These are phyloP conservation scores for Farysia itapuensis DNA, from an alignment of 1,284 basidiomycete genomes.

Conservation along the genomic window DNA sequence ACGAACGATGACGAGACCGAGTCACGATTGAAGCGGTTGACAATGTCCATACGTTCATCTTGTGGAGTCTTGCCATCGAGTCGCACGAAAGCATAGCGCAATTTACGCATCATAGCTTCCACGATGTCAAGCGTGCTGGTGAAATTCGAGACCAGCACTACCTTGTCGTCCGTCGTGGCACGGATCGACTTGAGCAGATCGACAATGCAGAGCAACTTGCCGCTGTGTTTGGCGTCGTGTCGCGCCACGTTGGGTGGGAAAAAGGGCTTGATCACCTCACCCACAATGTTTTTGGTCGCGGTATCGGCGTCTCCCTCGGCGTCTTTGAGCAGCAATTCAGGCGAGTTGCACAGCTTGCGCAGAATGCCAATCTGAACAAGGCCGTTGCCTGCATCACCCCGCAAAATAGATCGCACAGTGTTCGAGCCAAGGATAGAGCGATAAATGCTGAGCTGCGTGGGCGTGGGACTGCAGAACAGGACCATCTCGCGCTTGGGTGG, in stretches of 20 bases:
- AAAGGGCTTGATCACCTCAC: slow-evolving; percentile 13
- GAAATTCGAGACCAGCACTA: slow-evolving; percentile 59
- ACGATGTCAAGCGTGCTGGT: slow-evolving; percentile 84
- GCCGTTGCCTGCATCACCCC: slow-evolving; percentile 37
- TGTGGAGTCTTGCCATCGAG: slow-evolving; percentile 71
- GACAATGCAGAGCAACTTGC: slow-evolving; percentile 73
- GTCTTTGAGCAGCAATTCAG: slow-evolving; percentile 76
- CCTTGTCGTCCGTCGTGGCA: slow-evolving; percentile 73
- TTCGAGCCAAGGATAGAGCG: slow-evolving; percentile 65
- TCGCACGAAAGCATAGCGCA: slow-evolving; percentile 76
- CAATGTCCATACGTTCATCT: slow-evolving; percentile 39
- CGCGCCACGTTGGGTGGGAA: slow-evolving; percentile 36
- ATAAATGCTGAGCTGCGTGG: slow-evolving; percentile 79
- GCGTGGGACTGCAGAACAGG: slow-evolving; percentile 21
- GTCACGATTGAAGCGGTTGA: slow-evolving; percentile 49
- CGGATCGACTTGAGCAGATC: slow-evolving; percentile 70
- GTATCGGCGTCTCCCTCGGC: slow-evolving; percentile 60
- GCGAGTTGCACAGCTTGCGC: slow-evolving; percentile 90
- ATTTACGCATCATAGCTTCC: slow-evolving; percentile 78
- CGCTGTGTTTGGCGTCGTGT: slow-evolving; percentile 35
- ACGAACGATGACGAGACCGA: slow-evolving; percentile 64
- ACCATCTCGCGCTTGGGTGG: slow-evolving; percentile 78
- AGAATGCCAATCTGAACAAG: slow-evolving; percentile 56
- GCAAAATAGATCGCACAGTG: slow-evolving; percentile 36
- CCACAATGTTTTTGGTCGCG: slow-evolving; percentile 25